Evolutionary conservation across 2,329 filamentous ascomycete species (phyloP).

Genomic region (Cordyceps tenuipes): DNA sequence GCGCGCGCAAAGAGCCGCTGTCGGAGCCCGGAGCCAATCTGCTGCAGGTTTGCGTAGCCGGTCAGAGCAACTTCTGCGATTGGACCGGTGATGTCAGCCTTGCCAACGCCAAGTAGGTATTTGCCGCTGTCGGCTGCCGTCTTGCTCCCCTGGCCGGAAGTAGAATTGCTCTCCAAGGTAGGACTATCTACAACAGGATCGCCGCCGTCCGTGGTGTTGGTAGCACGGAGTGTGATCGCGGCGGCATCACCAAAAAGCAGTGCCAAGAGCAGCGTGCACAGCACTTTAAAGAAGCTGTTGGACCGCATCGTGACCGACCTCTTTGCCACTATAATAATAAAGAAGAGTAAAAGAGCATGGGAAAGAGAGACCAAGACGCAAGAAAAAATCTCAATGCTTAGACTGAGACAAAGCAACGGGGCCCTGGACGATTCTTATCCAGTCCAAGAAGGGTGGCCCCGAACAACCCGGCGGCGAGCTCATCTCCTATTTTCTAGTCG

Average conservation of each 20-base stretch:
- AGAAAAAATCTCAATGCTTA: not conserved
- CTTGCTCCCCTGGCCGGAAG: not conserved
- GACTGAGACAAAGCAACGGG: not conserved
- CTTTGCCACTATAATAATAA: not conserved
- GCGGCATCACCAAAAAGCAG: not conserved
- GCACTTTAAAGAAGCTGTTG: not conserved
- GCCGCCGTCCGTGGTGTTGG: not conserved
- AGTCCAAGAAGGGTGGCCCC: not conserved
- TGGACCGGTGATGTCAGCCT: constrained; percentile 57
- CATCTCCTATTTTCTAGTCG: not conserved
- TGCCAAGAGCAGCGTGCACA: not conserved
- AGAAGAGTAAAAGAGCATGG: not conserved
- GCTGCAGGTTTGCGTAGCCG: constrained; percentile 80
- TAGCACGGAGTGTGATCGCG: not conserved
- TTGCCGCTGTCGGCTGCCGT: constrained; percentile 18
- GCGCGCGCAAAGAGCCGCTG: constrained; percentile 83
- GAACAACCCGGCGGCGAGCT: not conserved
- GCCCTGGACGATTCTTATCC: not conserved
- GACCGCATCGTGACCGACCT: not conserved
- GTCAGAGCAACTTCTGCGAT: constrained; percentile 90
- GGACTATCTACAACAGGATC: not conserved
- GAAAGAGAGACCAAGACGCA: not conserved
- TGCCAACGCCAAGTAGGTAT: constrained; percentile 48
- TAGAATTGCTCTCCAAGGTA: not conserved
- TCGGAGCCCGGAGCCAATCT: constrained; percentile 73